Evolutionary conservation across 1,284 basidiomycete species (phyloP).

Genomic region (Pseudozyma flocculosa): DNA sequence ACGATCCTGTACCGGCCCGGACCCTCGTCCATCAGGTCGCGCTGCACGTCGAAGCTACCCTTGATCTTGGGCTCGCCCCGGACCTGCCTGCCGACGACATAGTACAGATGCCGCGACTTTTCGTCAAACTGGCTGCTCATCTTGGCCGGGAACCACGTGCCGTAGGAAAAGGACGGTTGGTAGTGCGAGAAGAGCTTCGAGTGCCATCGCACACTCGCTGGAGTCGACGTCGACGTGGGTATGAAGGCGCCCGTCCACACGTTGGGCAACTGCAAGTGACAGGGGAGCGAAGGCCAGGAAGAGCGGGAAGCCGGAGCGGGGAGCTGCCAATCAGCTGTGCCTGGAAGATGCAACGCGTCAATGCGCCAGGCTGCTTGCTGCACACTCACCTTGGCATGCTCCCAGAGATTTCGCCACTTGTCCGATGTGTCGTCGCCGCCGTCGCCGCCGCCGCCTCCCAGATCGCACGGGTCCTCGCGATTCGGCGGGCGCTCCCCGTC

Average conservation of each 20-base stretch:
- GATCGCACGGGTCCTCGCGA: slow-evolving; percentile 29
- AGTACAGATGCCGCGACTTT: slow-evolving; percentile 36
- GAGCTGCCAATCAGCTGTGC: too few species aligned
- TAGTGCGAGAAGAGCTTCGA: slow-evolving; percentile 41
- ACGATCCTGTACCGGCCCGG: slow-evolving; percentile 39
- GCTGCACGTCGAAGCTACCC: slow-evolving; percentile 26
- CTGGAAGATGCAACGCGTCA: too few species aligned
- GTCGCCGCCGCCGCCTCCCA: too few species aligned
- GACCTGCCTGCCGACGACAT: slow-evolving; percentile 24
- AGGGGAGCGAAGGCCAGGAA: neutral
- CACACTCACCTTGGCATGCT: slow-evolving; percentile 38
- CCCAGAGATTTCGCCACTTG: slow-evolving; percentile 33
- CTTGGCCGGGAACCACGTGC: slow-evolving; percentile 25
- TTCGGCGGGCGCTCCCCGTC: slow-evolving; percentile 15
- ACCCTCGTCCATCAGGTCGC: slow-evolving; percentile 7
- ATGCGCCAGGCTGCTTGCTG: too few species aligned
- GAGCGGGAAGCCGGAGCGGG: too few species aligned
- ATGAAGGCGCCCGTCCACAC: slow-evolving; percentile 8
- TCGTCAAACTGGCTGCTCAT: slow-evolving; percentile 48
- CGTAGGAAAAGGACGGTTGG: slow-evolving; percentile 31
- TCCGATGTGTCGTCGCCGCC: slow-evolving; percentile 8
- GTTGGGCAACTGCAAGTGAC: slow-evolving; percentile 8
- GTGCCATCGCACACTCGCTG: slow-evolving; percentile 7
- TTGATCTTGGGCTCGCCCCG: slow-evolving; percentile 33
- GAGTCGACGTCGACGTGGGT: too few species aligned